A percentile compares a stretch with the other conserved stretches of the same genome.
These are phyloP conservation scores for Metschnikowia dekortorum DNA, from an alignment of 805 yeast genomes.

Conservation along the genomic window DNA sequence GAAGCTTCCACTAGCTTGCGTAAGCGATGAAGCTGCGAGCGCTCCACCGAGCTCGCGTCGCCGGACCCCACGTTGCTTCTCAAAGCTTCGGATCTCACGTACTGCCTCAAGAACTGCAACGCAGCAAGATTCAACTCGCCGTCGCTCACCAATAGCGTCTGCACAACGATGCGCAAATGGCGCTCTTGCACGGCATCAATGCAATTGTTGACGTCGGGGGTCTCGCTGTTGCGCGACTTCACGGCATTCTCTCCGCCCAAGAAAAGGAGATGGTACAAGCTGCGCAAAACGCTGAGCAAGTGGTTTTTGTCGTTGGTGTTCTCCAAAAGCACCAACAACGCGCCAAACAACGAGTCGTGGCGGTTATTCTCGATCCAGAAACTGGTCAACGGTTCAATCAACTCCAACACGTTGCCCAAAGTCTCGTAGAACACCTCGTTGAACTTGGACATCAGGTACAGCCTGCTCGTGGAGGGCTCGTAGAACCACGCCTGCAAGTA, in stretches of 20 bases:
- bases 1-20: constrained; percentile 52
- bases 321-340: constrained; percentile 48
- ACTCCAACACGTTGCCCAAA: constrained; percentile 65
- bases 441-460: constrained; percentile 18
- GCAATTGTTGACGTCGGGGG: constrained; percentile 35
- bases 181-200: constrained; percentile 33
- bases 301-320: constrained; percentile 62
- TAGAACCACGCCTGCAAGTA: constrained; percentile 32
- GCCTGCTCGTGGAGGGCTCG: constrained; percentile 3
- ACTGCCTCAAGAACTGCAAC: constrained; percentile 80
- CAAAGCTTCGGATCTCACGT: constrained; percentile 55
- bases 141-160: constrained; percentile 56
- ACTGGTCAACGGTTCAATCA: constrained; percentile 79
- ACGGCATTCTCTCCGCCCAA: constrained; percentile 22
- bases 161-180: constrained; percentile 50
- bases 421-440: constrained; percentile 50
- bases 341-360: constrained; percentile 63
- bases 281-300: constrained; percentile 65
- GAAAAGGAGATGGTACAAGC: constrained; percentile 72
- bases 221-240: constrained; percentile 8
- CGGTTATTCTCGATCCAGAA: constrained; percentile 71
- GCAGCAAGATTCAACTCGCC: constrained; percentile 74
- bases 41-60: constrained; percentile 23
- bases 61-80: constrained; percentile 22
- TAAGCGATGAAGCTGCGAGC: constrained; percentile 32